Base-by-base conservation (phyloP, 1,284 basidiomycete genomes). In the Naganishia albida region DNA sequence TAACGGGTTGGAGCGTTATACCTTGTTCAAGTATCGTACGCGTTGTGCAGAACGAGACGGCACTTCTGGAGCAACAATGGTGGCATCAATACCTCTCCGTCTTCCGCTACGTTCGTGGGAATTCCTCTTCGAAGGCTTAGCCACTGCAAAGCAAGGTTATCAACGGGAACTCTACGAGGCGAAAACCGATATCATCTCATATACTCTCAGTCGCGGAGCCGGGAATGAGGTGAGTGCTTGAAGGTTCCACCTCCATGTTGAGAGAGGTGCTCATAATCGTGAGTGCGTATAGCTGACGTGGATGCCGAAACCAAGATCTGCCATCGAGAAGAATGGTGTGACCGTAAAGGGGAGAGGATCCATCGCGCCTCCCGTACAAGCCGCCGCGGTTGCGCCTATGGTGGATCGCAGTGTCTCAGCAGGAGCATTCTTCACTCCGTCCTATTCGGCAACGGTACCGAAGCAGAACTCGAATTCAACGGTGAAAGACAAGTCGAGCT, bases 1-100 rank as follows among this genome's bases (percentile, higher is more conserved):
- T 50, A 60, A 49, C 25, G 57, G 57, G 15, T 39, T 60, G 16
- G 57, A 60, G 38, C 43, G 57, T 13, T 60, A 50, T 39, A 49
- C 46, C 4, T 20, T 50, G 23, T 40, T 40, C 57, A 48, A 40
- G 57, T 60, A 60, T 23, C 54, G 26, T 7, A 3, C 23, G 10
- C 25, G 44, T 18, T 28, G 7, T 7, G 13, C 8, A 12, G 43
- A 48, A 28, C 43, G 26, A n/a, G 26, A 44, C 43, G 18, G 10
- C 18, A 44, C 43, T n/a, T n/a, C 18, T 44, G 43, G 18, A 15
- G 43, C 43, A 44, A 44, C 7, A 18, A n/a, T 28, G 7, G 7
- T 2, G 25, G 12, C 3, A n/a, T 3, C 3, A 23, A 26, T 28
- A 23, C 23, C 28, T 18, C 7, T 2, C 50, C 12, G 28, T 10